Percentiles rank a stretch among this genome's conserved stretches.
Conservation (phyloP, 1,284 basidiomycete genomes). For the Ceratobasidium sp. region DNA sequence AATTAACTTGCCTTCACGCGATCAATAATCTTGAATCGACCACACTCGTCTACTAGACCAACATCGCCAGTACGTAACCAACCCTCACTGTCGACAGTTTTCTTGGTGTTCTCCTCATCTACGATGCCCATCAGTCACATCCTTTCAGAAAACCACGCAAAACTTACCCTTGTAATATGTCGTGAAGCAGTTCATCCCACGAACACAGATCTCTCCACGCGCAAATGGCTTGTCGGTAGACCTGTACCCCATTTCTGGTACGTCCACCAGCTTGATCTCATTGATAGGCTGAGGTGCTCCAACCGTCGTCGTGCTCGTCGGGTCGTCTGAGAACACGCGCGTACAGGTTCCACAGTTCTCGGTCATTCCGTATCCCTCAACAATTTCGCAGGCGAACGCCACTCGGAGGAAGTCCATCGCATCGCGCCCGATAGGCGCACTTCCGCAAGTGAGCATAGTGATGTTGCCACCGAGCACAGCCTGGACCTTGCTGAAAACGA, state of each 20-base stretch:
- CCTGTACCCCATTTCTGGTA: conserved; percentile 89
- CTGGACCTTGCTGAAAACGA: conserved; percentile 94
- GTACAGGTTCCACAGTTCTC: conserved; percentile 76
- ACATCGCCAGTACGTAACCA: conserved; percentile 97
- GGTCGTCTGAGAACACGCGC: conserved; percentile 67
- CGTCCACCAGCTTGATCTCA: conserved; percentile 89
- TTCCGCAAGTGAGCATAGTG: conserved; percentile 75
- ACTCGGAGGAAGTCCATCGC: conserved; percentile 89
- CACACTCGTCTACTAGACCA: conserved; percentile 80
- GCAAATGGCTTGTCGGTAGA: conserved; percentile 90
- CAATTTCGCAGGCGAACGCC: conserved; percentile 77
- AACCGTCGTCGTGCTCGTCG: conserved; percentile 76
- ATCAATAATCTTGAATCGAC: conserved; percentile 92
- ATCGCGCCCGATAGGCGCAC: conserved; percentile 83
- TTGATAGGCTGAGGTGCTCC: conserved; percentile 81
- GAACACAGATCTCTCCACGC: conserved; percentile 88
- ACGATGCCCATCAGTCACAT: conserved; percentile 55
- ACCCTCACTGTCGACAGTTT: conserved; percentile 71
- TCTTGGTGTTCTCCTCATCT: conserved; percentile 67
- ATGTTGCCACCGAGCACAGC: conserved; percentile 84
- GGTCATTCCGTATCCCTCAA: conserved; percentile 89
- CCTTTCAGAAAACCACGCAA: background rate
- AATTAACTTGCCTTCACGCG: conserved; percentile 79
- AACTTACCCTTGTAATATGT: conserved; percentile 79
- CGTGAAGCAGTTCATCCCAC: conserved; percentile 76